A percentile compares a stretch with the other conserved stretches of the same genome.
These are phyloP conservation scores for Wilcoxina mikolae DNA, from an alignment of 495 filamentous ascomycete genomes.

Conservation along the genomic window DNA sequence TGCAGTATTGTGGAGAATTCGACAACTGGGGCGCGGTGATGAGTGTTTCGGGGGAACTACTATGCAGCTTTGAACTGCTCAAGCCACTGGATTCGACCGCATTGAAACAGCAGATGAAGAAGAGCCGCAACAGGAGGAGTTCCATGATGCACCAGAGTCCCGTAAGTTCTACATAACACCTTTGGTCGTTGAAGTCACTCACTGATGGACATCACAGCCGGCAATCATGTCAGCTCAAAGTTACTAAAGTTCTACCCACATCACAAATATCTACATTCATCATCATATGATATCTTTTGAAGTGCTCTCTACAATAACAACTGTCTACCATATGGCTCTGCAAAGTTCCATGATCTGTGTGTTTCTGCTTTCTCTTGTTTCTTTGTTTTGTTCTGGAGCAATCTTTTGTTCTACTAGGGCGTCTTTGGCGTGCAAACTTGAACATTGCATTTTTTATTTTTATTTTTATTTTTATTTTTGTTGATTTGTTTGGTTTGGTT, in stretches of 20 bases:
- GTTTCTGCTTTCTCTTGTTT: not conserved
- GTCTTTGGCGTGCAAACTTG: conserved; percentile 10
- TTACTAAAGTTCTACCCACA: conserved; percentile 10
- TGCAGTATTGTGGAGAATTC: conserved; percentile 94
- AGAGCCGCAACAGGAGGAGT: conserved; percentile 66
- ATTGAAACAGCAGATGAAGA: conserved; percentile 98
- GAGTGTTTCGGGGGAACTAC: conserved; percentile 82
- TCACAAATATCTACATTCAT: not conserved
- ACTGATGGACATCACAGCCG: conserved; percentile 13
- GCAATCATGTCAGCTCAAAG: conserved; percentile 27
- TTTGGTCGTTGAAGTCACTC: conserved; percentile 8
- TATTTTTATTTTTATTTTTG: not conserved
- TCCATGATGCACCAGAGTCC: conserved; percentile 28
- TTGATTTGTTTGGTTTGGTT: no score
- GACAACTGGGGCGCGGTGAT: conserved; percentile 99
- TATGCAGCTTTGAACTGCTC: conserved; percentile 93
- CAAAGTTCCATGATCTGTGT: not conserved
- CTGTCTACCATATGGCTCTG: not conserved
- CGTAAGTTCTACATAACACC: conserved; percentile 12
- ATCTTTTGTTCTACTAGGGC: conserved; percentile 10
- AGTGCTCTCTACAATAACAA: not conserved
- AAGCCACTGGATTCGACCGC: conserved; percentile 96
- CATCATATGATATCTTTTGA: not conserved
- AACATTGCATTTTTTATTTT: conserved; percentile 5
- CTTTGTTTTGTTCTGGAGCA: not conserved